Conservation (phyloP, 352 stramenopile genomes). For the Globisporangium paroecandrum region DNA sequence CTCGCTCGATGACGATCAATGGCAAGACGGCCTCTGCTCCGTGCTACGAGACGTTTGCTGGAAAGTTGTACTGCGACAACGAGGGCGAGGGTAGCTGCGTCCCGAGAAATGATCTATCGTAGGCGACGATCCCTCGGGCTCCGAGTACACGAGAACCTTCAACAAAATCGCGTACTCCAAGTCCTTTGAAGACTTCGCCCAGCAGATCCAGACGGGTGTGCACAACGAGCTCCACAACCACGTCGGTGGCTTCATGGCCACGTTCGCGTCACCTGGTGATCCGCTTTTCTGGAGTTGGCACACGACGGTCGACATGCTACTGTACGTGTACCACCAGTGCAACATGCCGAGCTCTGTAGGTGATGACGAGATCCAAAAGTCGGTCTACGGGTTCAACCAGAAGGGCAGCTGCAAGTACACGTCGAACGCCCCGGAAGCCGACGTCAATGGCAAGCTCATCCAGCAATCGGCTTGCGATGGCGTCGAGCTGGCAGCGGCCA, state of each 20-base stretch:
- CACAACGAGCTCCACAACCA: slow-evolving; percentile 37
- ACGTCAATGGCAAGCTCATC: slow-evolving; percentile 4
- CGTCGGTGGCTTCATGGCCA: too few relatives aligned
- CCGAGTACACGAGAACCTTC: slow-evolving; percentile 30
- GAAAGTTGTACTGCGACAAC: slow-evolving; percentile 24
- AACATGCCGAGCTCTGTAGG: slow-evolving; percentile 25
- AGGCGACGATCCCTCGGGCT: slow-evolving; percentile 31
- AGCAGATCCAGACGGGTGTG: slow-evolving; percentile 32
- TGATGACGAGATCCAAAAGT: neutral
- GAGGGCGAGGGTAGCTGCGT: slow-evolving; percentile 28
- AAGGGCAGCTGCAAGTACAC: neutral
- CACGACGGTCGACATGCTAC: slow-evolving; percentile 29
- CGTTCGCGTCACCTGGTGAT: slow-evolving; percentile 17
- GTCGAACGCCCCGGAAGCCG: neutral
- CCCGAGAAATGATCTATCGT: slow-evolving; percentile 27
- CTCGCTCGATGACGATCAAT: slow-evolving; percentile 26
- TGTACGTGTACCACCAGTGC: slow-evolving; percentile 35
- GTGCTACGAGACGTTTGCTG: slow-evolving; percentile 25
- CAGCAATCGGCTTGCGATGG: slow-evolving; percentile 3
- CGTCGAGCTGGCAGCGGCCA: neutral
- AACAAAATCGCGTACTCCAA: slow-evolving; percentile 25
- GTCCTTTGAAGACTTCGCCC: slow-evolving; percentile 29
- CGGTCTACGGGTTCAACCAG: slow-evolving; percentile 2
- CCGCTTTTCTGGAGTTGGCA: slow-evolving; percentile 11
- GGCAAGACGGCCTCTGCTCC: slow-evolving; percentile 13